Evolutionary conservation across 2,329 filamentous ascomycete species (phyloP), one percentile per base, ranked within the genome.

Genomic region (Xylariaceae sp.): DNA sequence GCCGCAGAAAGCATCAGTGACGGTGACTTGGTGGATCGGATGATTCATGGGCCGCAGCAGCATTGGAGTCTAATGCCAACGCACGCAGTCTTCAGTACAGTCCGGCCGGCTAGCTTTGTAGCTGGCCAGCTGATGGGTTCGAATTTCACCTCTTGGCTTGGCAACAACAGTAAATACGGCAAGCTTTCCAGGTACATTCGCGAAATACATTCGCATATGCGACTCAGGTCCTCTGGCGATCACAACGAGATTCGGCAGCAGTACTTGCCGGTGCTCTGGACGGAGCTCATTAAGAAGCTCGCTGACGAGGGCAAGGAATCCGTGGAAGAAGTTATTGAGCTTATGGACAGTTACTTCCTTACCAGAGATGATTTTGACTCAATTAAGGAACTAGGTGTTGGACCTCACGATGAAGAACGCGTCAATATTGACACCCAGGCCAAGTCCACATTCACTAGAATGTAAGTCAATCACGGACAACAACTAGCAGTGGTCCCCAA

Each of bases 61-160:
- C 95, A 99, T 60, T 99, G 95, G 95, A 95, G 90, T 70, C 77
- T 99, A 59, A 99, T 99, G 95, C 95, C 95, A 14, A 89, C 91
- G 1, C 95, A 99, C 74, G 95, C 93, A 21, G 83, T 97, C 40
- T 97, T 98, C 77, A 96, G 93, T 70, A 96, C 96, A 52, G 93
- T 99, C 20, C 83, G 90, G 21, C 95, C 95, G 3, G 89, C 95
- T 7, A 96, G 91, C 72, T 96, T 89, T 69, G 81, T 95, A 10
- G 85, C 91, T 48, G 95, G 95, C 41, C 88, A 89, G 66, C 84
- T 96, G 65, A 81, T 85, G 61, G 84, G 84, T 2, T 89, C 91
- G 37, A 81, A 81, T 42, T 99, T 99, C 71, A 95, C 95, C 0
- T 83, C 84, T 6, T 99, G 95, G 95, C 84, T 99, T 47, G 95